These are phyloP conservation scores for Fusarium incarnatum DNA, from an alignment of 2,329 filamentous ascomycete species.

Conservation along the genomic window DNA sequence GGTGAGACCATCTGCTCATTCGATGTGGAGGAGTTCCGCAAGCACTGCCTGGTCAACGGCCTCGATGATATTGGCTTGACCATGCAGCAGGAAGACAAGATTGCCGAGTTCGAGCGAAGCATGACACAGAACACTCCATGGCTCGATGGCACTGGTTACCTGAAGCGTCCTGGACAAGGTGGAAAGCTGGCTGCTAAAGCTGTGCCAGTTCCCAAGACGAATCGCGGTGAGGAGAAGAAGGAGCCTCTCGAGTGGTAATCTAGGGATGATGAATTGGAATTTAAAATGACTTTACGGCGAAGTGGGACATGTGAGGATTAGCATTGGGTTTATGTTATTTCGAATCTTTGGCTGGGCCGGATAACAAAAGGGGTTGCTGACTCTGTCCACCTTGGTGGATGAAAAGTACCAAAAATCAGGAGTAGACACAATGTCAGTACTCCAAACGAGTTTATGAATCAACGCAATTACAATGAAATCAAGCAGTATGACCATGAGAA, in stretches of 20 bases:
- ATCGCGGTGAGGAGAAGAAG: constrained; percentile 82
- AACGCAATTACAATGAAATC: constrained; percentile 19
- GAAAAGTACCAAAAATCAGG: constrained; percentile 32
- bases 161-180: constrained; percentile 68
- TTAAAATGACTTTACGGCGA: constrained; percentile 41
- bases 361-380: constrained; percentile 24
- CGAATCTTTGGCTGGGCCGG: constrained; percentile 18
- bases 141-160: constrained; percentile 88
- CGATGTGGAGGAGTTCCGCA: constrained; percentile 91
- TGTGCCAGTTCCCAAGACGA: constrained; percentile 84
- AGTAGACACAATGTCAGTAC: constrained; percentile 18
- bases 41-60: constrained; percentile 93
- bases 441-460: constrained; percentile 29
- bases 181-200: constrained; percentile 69
- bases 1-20: constrained; percentile 83
- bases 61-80: constrained; percentile 96
- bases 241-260: constrained; percentile 90
- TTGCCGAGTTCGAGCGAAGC: constrained; percentile 82
- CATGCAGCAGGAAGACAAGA: constrained; percentile 92
- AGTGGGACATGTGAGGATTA: constrained; percentile 40
- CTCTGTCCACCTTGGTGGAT: constrained; percentile 18
- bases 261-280: constrained; percentile 1
- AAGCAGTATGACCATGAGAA: constrained; percentile 19
- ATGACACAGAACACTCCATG: constrained; percentile 85
- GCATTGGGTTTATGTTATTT: constrained; percentile 34